Conservation (phyloP, 306 rosid species). For the Castanea mollissima region DNA sequence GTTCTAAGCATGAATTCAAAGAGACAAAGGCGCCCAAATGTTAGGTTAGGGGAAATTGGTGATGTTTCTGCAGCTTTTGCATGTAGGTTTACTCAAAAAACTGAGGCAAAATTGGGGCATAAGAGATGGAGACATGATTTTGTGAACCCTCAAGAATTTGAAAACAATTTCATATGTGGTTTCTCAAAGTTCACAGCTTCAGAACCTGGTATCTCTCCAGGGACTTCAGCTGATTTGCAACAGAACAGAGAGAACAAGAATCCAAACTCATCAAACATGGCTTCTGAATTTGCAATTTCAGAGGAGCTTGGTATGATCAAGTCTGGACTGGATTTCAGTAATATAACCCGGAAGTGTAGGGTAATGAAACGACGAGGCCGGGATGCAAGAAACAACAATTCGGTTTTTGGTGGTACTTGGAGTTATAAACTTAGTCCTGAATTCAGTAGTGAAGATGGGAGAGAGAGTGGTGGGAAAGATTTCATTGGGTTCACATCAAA, state of each 20-base stretch:
- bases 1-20: conserved; percentile 31
- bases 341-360: conserved; percentile 35
- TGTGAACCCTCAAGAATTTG: conserved; percentile 5
- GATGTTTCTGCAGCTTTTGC: conserved; percentile 44
- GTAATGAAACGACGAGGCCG: conserved; percentile 37
- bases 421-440: conserved; percentile 31
- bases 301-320: conserved; percentile 9
- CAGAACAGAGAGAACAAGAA: conserved; percentile 38
- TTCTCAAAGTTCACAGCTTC: conserved; percentile 12
- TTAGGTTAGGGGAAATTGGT: conserved; percentile 44
- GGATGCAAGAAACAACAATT: background rate
- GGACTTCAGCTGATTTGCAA: conserved; percentile 27
- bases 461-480: conserved; percentile 23
- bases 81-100: conserved; percentile 27
- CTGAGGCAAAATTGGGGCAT: conserved; percentile 17
- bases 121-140: conserved; percentile 28
- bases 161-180: conserved; percentile 9
- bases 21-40: conserved; percentile 50
- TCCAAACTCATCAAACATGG: conserved; percentile 30
- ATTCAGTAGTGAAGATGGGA: conserved; percentile 15
- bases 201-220: conserved; percentile 29
- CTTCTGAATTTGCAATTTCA: conserved; percentile 7
- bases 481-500: background rate
- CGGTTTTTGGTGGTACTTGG: conserved; percentile 28
- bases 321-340: conserved; percentile 23